Evolutionary conservation across 2,329 filamentous ascomycete species (phyloP), one percentile per base, ranked within the genome.

Genomic region (Fusarium dimerum): DNA sequence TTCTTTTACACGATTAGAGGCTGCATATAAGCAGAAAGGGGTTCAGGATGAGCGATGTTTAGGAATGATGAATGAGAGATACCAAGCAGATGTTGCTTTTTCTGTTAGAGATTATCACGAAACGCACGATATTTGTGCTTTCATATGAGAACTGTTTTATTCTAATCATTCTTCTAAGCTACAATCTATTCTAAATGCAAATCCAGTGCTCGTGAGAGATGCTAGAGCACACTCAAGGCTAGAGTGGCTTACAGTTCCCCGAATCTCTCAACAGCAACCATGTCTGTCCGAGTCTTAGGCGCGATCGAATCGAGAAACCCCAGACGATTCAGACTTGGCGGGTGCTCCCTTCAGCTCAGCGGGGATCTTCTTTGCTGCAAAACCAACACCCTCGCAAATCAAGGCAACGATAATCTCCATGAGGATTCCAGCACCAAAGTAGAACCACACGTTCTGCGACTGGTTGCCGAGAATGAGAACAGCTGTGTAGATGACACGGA

Each of bases 401-500:
- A 71, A 42, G 3, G 63, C 66, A 17, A 71, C 63, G 20, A 68
- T 49, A 40, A 70, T 67, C 59, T 73, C 71, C 66, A 68, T 67
- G 44, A 71, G 61, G 20, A 71, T 61, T 34, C 65, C 61, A 42
- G 68, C 60, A 32, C 62, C 68, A 8, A 73, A 60, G 34, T 67
- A 71, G 34, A 68, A 36, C 68, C 68, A 72, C 30, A 64, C 60
- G 1, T 56, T 62, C 30, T 65, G 55, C 30, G 50, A 56, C n/a
- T 64, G 54, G 45, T 56, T 57, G 3, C 59, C 66, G 40, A 71
- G 62, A 30, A 71, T 63, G 43, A 68, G 50, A 34, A 64, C 16
- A 41, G 59, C 66, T 16, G 67, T 62, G 52, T 72, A 73, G 11
- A 53, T 52, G 16, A 72, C 60, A 30, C 69, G 67, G 16, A 71